These are phyloP conservation scores for Grosmannia clavigera DNA, from an alignment of 2,329 filamentous ascomycete genomes.

Conservation along the genomic window DNA sequence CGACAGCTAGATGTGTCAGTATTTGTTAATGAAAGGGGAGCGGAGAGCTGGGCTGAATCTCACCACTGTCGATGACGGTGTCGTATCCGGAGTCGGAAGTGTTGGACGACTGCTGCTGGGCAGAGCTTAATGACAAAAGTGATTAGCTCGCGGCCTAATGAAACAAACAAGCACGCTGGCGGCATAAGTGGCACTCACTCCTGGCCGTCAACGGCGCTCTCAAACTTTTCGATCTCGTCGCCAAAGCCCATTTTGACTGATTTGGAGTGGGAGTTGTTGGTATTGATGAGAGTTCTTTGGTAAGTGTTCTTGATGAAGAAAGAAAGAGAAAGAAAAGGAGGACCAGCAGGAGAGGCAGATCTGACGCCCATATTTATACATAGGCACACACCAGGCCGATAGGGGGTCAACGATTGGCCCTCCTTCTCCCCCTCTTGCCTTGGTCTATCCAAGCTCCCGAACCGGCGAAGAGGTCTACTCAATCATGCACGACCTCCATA, in stretches of 20 bases:
- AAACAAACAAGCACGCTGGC: neutral
- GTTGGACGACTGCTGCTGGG: constrained; percentile 18
- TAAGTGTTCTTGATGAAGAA: neutral
- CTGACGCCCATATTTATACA: neutral
- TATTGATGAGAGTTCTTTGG: neutral
- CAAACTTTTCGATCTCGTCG: constrained; percentile 19
- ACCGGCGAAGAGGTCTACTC: neutral
- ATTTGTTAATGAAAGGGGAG: neutral
- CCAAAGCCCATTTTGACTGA: constrained; percentile 12
- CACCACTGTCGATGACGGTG: constrained; percentile 21
- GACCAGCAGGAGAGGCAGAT: neutral
- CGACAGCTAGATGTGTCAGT: constrained; percentile 15
- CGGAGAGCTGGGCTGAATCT: neutral
- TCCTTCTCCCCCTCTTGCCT: neutral
- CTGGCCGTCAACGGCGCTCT: constrained; percentile 19
- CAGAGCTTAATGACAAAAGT: constrained; percentile 11
- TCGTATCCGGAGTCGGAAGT: constrained; percentile 19
- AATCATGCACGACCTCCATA: neutral
- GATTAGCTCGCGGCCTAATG: neutral
- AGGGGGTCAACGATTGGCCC: neutral
- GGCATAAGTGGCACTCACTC: constrained; percentile 8
- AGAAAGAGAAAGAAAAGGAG: neutral
- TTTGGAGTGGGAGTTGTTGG: neutral
- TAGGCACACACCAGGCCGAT: neutral
- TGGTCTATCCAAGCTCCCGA: neutral